These are phyloP conservation scores for Solanum ahanhuiri DNA, from an alignment of 257 asterid genomes.

Conservation along the genomic window DNA sequence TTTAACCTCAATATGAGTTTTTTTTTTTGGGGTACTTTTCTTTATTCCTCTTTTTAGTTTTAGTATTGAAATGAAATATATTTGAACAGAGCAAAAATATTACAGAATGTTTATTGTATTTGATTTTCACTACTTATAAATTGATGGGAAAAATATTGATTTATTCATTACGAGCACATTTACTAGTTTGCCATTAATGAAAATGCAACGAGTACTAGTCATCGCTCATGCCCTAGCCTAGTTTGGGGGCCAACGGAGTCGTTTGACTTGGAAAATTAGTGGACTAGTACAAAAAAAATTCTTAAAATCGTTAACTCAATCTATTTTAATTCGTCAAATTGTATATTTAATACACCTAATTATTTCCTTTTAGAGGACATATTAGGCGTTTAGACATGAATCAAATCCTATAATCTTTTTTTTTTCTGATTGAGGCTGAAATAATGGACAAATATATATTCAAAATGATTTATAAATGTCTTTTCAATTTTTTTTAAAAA, in stretches of 20 bases:
- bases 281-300: not conserved
- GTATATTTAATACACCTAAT: not conserved
- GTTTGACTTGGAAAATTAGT: not conserved
- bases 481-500: not conserved
- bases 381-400: not conserved
- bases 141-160: not conserved
- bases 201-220: not conserved
- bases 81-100: not conserved
- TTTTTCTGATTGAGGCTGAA: not conserved
- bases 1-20: conserved; percentile 18
- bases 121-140: not conserved
- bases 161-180: not conserved
- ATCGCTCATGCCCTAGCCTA: not conserved
- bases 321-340: rapidly evolving
- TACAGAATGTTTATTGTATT: not conserved
- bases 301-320: not conserved
- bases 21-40: not conserved
- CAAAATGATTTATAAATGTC: not conserved
- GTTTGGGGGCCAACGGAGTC: not conserved
- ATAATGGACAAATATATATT: not conserved
- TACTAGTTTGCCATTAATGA: not conserved
- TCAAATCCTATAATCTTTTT: not conserved
- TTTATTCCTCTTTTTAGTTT: not conserved
- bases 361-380: not conserved
- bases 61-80: not conserved